Evolutionary conservation across 1,284 basidiomycete species (phyloP), one percentile per base, ranked within the genome.

Genomic region (Rhodotorula sp.): DNA sequence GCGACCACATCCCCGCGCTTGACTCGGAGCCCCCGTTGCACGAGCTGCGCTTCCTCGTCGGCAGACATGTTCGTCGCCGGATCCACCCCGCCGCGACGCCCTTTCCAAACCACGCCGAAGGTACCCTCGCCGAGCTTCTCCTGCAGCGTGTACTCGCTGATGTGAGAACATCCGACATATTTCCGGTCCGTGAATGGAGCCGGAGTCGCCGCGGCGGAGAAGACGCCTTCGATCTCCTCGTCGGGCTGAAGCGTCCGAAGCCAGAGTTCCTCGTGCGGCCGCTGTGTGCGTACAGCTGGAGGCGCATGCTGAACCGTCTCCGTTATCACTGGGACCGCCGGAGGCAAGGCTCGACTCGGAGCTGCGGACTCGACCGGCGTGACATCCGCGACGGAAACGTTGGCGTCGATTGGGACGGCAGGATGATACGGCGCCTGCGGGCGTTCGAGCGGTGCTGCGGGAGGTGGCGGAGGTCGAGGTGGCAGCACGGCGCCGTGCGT

Each of bases 91-190:
- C 74, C 71, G 20, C 74, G 51, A 4, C 73, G 63, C 0, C 72
- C 81, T 33, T 80, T 79, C 63, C 79, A 79, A 4, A 83, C 82
- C 62, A 82, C 80, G 22, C 94, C 94, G 80, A 96, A 97, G 15
- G 95, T 97, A 14, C 94, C 94, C 80, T 96, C 93, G 55, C 94
- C 94, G 37, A 97, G 83, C 81, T 95, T 95, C 15, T 88, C 89
- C 46, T 89, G 88, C 18, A 89, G 83, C 66, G 89, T 87, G 79
- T 95, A 96, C 72, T 91, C 89, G n/a, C 82, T 82, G 72, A 94
- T 86, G 59, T 83, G 82, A 4, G 91, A 90, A 76, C 89, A 91
- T 0, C 94, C 94, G 26, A 84, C 37, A 57, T 60, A 73, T 17
- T 7, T 17, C 29, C 37, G 51, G 29, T 44, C 62, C 33, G 7